Base-by-base conservation (phyloP, 495 filamentous ascomycete genomes). In the Wilcoxina mikolae region DNA sequence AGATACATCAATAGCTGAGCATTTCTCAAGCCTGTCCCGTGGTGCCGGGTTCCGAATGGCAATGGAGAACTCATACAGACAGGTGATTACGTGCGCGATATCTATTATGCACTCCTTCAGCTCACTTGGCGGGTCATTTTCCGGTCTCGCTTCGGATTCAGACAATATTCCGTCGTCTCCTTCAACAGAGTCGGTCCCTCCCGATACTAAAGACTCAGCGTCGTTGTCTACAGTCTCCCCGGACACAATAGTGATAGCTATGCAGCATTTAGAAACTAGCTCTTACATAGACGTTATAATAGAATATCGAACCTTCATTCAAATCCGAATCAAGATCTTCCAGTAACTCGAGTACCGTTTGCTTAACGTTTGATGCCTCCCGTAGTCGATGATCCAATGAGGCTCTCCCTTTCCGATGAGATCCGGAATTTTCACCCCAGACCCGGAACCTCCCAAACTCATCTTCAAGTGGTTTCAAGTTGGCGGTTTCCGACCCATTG, bases 1-100 rank as follows among this genome's bases (percentile, higher is more conserved):
- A 20, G 65, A 63, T 23, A 67, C 60, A 45, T 71, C 62, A 26
- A 61, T 56, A 10, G 48, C 54, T 38, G 61, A 65, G 35, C 58
- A 62, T 17, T 58, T 64, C 2, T 57, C 27, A 4, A 54, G 45
- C 35, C 65, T 55, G 50, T 68, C 65, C 24, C 65, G 60, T 22
- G 58, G 65, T 11, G 65, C 64, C 10, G 70, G 67, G 23, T 60
- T 56, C 22, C 22, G 45, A 49, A 60, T 51, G 27, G 31, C 10
- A 11, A 55, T 48, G 10, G 60, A 62, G 22, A 60, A 50, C 15
- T 41, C 51, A 41, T 62, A 62, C 9, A 62, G n/a, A 28, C 58
- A 57, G 4, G 50, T 57, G 20, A 62, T 60, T 2, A 62, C 31
- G 18, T 49, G 45, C 15, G 5, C 9, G 9, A 20, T 17, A 5